These are phyloP conservation scores for Kazachstania taianensis DNA, from an alignment of 805 yeast species.

Conservation along the genomic window DNA sequence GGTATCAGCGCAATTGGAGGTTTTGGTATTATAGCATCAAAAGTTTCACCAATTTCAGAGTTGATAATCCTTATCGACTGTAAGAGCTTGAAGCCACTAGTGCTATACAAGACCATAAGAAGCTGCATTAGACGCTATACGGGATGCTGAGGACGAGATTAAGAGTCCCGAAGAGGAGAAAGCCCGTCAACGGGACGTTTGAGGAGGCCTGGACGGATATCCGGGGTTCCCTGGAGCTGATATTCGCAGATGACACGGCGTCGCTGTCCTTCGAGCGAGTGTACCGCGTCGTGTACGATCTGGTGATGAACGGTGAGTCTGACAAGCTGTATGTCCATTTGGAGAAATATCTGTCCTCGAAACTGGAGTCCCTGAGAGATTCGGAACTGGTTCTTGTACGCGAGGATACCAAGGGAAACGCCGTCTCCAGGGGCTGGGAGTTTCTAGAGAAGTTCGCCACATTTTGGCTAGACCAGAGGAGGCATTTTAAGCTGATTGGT, in stretches of 20 bases:
- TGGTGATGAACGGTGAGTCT: constrained; percentile 40
- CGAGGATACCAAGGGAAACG: not conserved
- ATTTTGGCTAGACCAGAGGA: constrained; percentile 60
- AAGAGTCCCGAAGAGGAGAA: constrained; percentile 49
- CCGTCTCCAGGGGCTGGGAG: constrained; percentile 13
- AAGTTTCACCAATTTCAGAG: too few relatives aligned
- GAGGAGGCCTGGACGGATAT: constrained; percentile 59
- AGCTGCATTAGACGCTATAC: too few relatives aligned
- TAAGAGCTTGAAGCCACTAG: too few relatives aligned
- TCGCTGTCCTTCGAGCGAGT: constrained; percentile 72
- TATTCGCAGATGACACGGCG: constrained; percentile 62
- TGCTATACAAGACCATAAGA: too few relatives aligned
- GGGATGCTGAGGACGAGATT: constrained; percentile 51
- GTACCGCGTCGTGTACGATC: constrained; percentile 66
- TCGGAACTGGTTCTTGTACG: not conserved
- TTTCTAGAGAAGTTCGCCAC: constrained; percentile 31
- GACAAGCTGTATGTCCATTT: constrained; percentile 10
- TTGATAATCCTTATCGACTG: too few relatives aligned
- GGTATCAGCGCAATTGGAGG: too few relatives aligned
- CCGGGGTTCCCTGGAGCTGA: constrained; percentile 58
- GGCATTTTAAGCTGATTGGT: constrained; percentile 66
- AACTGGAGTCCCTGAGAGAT: constrained; percentile 6
- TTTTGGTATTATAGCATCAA: too few relatives aligned
- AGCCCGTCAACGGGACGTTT: constrained; percentile 36
- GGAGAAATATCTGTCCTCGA: constrained; percentile 7